phyloP scores from a whole-genome alignment of 495 filamentous ascomycete genomes.

The Xylaria castorea region DNA sequence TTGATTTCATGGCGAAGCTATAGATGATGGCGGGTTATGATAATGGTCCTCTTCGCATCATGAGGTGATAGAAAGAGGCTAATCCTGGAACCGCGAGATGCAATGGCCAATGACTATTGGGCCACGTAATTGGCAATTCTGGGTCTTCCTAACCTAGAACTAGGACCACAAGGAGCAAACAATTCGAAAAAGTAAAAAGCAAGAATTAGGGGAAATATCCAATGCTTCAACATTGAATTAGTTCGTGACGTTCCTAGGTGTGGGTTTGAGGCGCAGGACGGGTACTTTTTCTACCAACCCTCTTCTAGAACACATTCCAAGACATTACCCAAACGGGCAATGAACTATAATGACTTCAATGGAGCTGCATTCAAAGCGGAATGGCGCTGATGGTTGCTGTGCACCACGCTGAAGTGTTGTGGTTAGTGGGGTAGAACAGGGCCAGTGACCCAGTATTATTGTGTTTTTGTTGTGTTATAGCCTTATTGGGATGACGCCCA shows the following conservation, averaged over 20 bases:
- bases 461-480: conserved; percentile 24
- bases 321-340: conserved; percentile 10
- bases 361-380: not conserved
- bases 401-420: conserved; percentile 34
- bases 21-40: not conserved
- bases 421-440: conserved; percentile 22
- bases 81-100: not conserved
- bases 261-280: conserved; percentile 10
- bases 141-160: not conserved
- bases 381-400: conserved; percentile 32
- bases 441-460: conserved; percentile 15
- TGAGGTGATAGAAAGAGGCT: not conserved
- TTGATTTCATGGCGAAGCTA: conserved; percentile 19
- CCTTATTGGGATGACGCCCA: conserved; percentile 14
- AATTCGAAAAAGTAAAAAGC: not conserved
- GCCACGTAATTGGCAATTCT: not conserved
- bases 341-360: not conserved
- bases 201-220: too few species aligned
- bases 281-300: not conserved
- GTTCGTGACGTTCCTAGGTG: conserved; percentile 6
- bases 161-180: not conserved
- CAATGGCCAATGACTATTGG: not conserved
- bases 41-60: conserved; percentile 10
- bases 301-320: conserved; percentile 17
- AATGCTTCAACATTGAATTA: not conserved